These are phyloP conservation scores for Leishmania guyanensis DNA, from an alignment of 208 protist genomes.

Conservation along the genomic window DNA sequence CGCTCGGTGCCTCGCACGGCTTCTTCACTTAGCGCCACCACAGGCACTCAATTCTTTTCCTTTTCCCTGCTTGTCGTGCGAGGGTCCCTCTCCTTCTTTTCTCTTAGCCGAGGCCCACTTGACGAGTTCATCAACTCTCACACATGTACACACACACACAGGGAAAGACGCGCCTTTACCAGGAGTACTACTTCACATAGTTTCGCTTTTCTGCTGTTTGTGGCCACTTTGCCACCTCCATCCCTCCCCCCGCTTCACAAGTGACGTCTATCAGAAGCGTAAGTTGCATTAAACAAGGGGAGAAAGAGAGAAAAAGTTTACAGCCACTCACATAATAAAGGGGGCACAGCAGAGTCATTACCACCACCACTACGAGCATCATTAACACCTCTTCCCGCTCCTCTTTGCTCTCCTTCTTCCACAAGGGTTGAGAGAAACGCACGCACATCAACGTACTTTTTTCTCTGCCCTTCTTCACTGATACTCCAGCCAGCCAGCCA, in stretches of 20 bases:
- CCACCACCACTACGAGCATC: not conserved
- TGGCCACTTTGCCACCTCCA: not conserved
- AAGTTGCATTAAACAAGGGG: not conserved
- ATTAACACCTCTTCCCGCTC: not conserved
- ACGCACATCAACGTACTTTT: not conserved
- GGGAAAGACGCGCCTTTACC: not conserved
- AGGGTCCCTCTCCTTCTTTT: not conserved
- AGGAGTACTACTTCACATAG: not conserved
- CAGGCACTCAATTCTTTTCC: not conserved
- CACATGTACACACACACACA: not conserved
- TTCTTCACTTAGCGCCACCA: not conserved
- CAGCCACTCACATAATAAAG: not conserved
- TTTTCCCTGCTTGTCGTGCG: not conserved
- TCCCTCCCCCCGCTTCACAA: not conserved
- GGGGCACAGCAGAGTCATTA: not conserved
- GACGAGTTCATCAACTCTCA: conserved; percentile 2
- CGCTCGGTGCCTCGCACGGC: not conserved
- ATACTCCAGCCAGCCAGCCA: not conserved
- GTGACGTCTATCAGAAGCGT: not conserved
- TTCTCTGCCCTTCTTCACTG: not conserved
- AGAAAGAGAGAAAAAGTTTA: not conserved
- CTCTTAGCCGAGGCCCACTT: not conserved
- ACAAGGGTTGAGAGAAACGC: not conserved
- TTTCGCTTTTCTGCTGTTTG: not conserved
- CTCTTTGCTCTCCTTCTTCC: not conserved